phyloP scores from a whole-genome alignment of 2,329 filamentous ascomycete species.

The Plenodomus tracheiphilus region DNA sequence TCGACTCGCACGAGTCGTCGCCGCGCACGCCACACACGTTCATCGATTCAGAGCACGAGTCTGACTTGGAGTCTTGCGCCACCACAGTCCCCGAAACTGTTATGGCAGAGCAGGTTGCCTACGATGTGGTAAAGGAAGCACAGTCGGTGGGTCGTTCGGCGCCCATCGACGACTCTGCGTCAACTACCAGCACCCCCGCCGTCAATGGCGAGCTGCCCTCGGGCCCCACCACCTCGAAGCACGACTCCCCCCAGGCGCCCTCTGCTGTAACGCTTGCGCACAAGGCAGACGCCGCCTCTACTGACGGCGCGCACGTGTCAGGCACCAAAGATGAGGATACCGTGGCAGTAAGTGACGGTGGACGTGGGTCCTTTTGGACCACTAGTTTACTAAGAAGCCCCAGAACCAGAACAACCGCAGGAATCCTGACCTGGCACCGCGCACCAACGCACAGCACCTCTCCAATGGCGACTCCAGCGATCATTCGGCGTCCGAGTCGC shows the following conservation, averaged over 20 bases:
- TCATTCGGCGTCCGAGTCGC: constrained; percentile 36
- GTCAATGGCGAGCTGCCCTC: constrained; percentile 51
- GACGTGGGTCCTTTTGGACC: constrained; percentile 12
- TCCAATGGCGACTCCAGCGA: constrained; percentile 44
- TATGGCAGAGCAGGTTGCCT: constrained; percentile 72
- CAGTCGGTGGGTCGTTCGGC: constrained; percentile 66
- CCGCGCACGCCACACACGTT: constrained; percentile 14
- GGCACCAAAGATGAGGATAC: constrained; percentile 19
- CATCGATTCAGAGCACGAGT: constrained; percentile 31
- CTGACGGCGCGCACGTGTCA: constrained; percentile 19
- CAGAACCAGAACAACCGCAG: constrained; percentile 17
- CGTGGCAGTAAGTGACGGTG: constrained; percentile 26
- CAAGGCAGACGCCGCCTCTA: constrained; percentile 21
- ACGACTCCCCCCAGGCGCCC: constrained; percentile 33
- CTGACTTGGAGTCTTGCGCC: constrained; percentile 38
- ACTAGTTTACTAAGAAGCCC: constrained; percentile 3
- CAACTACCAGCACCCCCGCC: constrained; percentile 60
- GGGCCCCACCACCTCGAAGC: constrained; percentile 37
- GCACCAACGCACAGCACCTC: constrained; percentile 28
- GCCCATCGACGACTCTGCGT: constrained; percentile 69
- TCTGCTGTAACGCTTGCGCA: constrained; percentile 42
- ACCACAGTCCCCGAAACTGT: constrained; percentile 60
- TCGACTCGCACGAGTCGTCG: constrained; percentile 22
- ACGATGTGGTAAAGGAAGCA: constrained; percentile 73
- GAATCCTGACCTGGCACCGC: constrained; percentile 10